These are phyloP conservation scores for Cladochytrium replicatum DNA, from an alignment of 192 early-diverging fungal species.

Conservation along the genomic window DNA sequence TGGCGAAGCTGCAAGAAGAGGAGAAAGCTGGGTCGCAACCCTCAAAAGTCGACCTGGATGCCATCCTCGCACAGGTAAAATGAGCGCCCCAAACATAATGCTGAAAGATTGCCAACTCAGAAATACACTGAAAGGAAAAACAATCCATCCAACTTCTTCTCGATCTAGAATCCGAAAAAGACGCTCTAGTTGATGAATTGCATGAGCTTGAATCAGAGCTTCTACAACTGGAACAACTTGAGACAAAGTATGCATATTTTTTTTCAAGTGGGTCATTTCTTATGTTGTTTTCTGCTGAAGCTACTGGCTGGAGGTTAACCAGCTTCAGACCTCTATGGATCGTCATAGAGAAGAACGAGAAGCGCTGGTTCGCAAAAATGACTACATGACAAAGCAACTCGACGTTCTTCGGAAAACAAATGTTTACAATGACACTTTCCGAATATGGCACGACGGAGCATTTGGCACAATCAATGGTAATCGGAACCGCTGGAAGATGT, in stretches of 20 bases:
- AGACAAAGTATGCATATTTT: conserved; percentile 34
- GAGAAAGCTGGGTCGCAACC: conserved; percentile 42
- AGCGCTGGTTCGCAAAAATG: conserved; percentile 67
- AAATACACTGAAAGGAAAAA: conserved; percentile 2
- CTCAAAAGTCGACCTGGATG: conserved; percentile 21
- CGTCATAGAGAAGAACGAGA: conserved; percentile 65
- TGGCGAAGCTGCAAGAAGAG: conserved; percentile 20
- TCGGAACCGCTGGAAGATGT: conserved; percentile 1
- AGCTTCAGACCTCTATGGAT: conserved; percentile 51
- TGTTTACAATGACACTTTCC: conserved; percentile 92
- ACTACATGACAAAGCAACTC: conserved; percentile 62
- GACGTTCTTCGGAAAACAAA: conserved; percentile 83
- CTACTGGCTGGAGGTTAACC: conserved; percentile 59
- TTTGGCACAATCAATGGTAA: conserved; percentile 86
- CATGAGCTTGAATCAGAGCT: conserved; percentile 10
- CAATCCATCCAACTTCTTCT: neutral
- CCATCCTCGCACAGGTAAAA: neutral
- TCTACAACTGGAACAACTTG: conserved; percentile 21
- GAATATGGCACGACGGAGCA: conserved; percentile 72
- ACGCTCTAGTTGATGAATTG: neutral
- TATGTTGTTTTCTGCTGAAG: conserved; percentile 4
- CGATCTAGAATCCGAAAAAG: conserved; percentile 5
- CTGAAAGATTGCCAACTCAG: neutral
- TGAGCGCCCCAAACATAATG: neutral
- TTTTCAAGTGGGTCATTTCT: conserved; percentile 3